Evolutionary conservation across 257 asterid species (phyloP).

Genomic region (Solanum lignicaule): DNA sequence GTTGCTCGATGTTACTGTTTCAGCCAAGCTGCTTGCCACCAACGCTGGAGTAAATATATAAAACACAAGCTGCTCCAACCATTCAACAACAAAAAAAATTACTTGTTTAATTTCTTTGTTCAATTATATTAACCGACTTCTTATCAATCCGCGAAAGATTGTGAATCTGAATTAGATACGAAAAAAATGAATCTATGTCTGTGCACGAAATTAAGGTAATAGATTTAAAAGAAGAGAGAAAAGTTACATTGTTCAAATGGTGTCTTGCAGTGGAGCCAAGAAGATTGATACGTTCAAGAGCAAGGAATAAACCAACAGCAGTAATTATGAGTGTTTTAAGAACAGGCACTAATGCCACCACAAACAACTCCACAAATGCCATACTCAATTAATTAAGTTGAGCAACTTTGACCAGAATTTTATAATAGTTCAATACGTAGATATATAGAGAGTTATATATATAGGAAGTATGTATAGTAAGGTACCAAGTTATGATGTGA

Average conservation of each 20-base stretch:
- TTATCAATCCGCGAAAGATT: background rate
- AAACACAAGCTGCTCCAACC: slow-evolving; percentile 22
- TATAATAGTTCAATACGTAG: background rate
- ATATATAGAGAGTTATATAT: background rate
- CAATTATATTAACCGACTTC: background rate
- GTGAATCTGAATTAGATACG: background rate
- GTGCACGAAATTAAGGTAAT: background rate
- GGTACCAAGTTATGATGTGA: background rate
- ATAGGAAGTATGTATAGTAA: background rate
- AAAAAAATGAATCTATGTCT: background rate
- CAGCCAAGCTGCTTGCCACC: slow-evolving; percentile 23
- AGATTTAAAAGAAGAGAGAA: background rate
- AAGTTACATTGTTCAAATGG: slow-evolving; percentile 17
- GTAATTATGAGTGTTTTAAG: slow-evolving; percentile 19
- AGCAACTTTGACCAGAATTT: background rate
- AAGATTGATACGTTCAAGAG: slow-evolving; percentile 15
- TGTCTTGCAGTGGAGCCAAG: slow-evolving; percentile 14
- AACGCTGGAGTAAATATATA: slow-evolving; percentile 20
- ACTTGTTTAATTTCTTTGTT: background rate
- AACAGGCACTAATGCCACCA: slow-evolving; percentile 26
- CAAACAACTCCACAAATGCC: slow-evolving; percentile 15
- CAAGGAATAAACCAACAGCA: slow-evolving; percentile 20
- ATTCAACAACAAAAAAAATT: background rate
- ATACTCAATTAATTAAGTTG: background rate
- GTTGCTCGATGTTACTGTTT: slow-evolving; percentile 15